A percentile compares a stretch with the other conserved stretches of the same genome.
phyloP scores from a whole-genome alignment of 108 stramenopile species.

The Epithemia pelagica region DNA sequence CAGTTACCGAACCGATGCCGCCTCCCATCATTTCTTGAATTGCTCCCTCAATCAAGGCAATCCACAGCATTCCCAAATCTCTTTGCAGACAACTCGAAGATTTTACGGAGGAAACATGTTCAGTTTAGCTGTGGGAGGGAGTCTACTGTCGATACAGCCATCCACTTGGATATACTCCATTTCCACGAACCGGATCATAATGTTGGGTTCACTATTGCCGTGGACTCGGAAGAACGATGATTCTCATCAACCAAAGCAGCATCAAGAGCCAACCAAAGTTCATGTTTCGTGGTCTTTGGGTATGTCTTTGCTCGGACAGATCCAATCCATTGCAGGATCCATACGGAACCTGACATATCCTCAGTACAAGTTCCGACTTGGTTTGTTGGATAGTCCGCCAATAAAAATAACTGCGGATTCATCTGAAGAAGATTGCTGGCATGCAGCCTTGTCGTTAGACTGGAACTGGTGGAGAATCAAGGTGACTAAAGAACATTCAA shows the following conservation, averaged over 20 bases:
- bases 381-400: neutral
- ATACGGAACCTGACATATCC: neutral
- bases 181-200: neutral
- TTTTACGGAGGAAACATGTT: neutral
- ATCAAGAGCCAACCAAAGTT: neutral
- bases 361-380: neutral
- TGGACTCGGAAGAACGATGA: neutral
- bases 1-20: neutral
- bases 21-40: neutral
- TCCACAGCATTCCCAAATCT: neutral
- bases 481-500: neutral
- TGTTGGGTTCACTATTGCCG: neutral
- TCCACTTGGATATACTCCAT: neutral
- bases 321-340: neutral
- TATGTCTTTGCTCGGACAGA: neutral
- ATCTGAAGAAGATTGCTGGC: neutral
- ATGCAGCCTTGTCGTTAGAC: neutral
- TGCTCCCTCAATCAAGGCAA: neutral
- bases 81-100: neutral
- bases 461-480: slow-evolving; percentile 1
- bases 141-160: neutral
- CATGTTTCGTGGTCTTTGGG: slow-evolving; percentile 3
- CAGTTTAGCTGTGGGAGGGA: neutral
- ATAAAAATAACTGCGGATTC: neutral
- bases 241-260: neutral